Base-by-base conservation (phyloP, 164 flowering plant genomes). In the Berberis thunbergii region DNA sequence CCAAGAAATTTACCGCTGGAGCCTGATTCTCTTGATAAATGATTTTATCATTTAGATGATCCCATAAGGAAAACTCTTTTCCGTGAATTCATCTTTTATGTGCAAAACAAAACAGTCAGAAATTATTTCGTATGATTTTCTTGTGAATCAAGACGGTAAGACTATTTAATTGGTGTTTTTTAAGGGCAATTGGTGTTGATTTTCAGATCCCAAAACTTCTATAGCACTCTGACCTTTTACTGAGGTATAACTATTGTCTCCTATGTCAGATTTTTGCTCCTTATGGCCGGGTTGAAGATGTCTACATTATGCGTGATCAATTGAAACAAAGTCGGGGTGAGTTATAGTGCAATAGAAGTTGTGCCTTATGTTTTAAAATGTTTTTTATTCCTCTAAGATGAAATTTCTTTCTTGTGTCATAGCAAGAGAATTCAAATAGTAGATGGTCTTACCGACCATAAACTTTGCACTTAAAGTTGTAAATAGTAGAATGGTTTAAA, bases 251-350 rank as follows among this genome's bases (percentile, higher is more conserved):
- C 11, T 40, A 43, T 61, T 46, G 26, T 49, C 65, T 70, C 43
- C 58, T 39, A 43, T 57, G 53, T 43, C 86, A 94, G 99, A 83
- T 94, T n/a, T 94, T 94, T 78, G 71, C 80, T 57, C 87, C 85
- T 48, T 89, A 80, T 78, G 99, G 99, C 10, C 82, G 75, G 41
- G 97, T 91, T 68, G 99, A 94, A 75, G 99, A 94, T 78, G 96
- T 94, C 57, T 94, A 87, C 75, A 86, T 94, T 63, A 87, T 94
- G 97, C 92, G 95, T 55, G 98, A 93, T 80, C 89, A 90, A 45
- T 54, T 79, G 72, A 89, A 80, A 79, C 88, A 85, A 68, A 91
- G 96, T 68, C 91, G 97, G 68, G 99, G 99, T 94, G 53, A 66
- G 87, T 74, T 50, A 39, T 72, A 38, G 49, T 41, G 49, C 38